These are phyloP conservation scores for Cryphonectria japonica DNA, from an alignment of 2,329 filamentous ascomycete genomes.

Conservation along the genomic window DNA sequence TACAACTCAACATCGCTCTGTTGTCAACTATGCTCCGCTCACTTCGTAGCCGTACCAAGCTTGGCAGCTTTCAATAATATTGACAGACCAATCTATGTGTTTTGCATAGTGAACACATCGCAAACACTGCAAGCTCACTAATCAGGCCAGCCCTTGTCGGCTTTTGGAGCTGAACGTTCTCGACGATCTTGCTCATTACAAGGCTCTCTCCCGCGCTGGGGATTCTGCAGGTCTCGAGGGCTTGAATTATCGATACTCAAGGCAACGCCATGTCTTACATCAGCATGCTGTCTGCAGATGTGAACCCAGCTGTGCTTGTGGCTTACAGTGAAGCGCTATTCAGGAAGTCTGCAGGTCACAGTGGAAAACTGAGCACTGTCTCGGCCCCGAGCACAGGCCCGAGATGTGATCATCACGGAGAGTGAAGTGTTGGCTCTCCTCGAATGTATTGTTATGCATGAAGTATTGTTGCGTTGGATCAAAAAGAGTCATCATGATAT, in stretches of 20 bases:
- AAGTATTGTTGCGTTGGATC: background rate
- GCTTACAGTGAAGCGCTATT: constrained; percentile 62
- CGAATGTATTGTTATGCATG: background rate
- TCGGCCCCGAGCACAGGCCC: background rate
- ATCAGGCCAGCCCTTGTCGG: constrained; percentile 49
- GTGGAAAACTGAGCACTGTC: background rate
- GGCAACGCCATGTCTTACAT: constrained; percentile 56
- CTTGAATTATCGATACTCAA: constrained; percentile 37
- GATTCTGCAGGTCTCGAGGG: constrained; percentile 41
- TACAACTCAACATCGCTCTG: constrained; percentile 28
- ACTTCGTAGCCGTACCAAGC: constrained; percentile 35
- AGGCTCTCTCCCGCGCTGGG: constrained; percentile 31
- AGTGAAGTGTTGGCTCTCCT: background rate
- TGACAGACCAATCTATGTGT: constrained; percentile 34
- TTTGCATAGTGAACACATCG: constrained; percentile 34
- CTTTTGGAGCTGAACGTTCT: constrained; percentile 50
- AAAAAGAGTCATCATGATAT: background rate
- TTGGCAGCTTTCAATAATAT: constrained; percentile 34
- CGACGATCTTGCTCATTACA: constrained; percentile 39
- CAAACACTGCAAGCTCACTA: constrained; percentile 31
- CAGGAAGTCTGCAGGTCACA: constrained; percentile 53
- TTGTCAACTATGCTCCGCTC: constrained; percentile 25
- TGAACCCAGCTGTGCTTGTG: constrained; percentile 52
- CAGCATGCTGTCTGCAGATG: constrained; percentile 47
- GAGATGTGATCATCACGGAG: too few relatives aligned